Evolutionary conservation across 2,329 filamentous ascomycete genomes (phyloP), one percentile per base, ranked within the genome.

Genomic region (Botrytis cinerea): DNA sequence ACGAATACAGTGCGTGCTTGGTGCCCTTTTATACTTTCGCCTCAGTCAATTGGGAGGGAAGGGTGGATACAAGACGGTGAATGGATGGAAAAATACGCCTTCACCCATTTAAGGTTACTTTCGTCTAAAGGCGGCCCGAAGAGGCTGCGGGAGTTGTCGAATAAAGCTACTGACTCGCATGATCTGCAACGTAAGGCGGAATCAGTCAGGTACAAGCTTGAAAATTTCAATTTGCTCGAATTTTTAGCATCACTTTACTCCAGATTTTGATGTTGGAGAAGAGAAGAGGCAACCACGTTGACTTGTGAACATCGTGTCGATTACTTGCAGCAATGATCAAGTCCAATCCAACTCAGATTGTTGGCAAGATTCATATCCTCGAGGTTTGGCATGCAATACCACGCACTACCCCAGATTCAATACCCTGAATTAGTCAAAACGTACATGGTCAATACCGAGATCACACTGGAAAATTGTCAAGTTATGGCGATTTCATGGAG

Each of bases 341-440:
- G 48, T 16, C 32, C 48, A 62, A 67, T n/a, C 63, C 32, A 51
- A 40, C 45, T 67, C 32, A 20, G 20, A 12, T 14, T 40, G 46
- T 20, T 67, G 63, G 45, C 63, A 54, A 16, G 32, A 67, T 38
- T 38, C 35, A 51, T 18, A 51, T 67, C 32, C n/a, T 38, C 63
- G 38, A 67, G 63, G 46, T 68, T 40, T 40, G 32, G 32, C 46
- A 68, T 68, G 64, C 64, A 43, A 54, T 18, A 68, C 28, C 35
- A 40, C 46, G 35, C 64, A 68, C 64, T 68, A 68, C 64, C 64
- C 64, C 64, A 68, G 64, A 68, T 68, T 68, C 35, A 40, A 51
- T 51, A 51, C 63, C 63, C 63, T 40, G 63, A 68, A 68, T 28
- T 6, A 40, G 25, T 67, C 63, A 35, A n/a, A 66, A 48, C 63